These are phyloP conservation scores for Paraurostyla sp. DNA, from an alignment of 73 alveolate species.

Conservation along the genomic window DNA sequence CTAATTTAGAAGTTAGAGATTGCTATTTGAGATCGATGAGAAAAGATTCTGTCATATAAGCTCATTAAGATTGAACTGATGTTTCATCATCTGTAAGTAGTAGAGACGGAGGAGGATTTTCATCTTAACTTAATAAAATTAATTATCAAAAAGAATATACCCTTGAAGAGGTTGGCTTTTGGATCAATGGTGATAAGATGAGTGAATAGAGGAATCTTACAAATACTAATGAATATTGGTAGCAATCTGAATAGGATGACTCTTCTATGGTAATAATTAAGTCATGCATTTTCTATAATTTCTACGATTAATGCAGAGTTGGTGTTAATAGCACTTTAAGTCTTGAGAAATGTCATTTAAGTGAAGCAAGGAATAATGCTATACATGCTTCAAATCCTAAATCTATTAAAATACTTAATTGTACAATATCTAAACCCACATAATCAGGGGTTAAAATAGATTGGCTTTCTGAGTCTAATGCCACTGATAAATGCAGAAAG, in stretches of 20 bases:
- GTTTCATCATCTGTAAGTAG: not conserved
- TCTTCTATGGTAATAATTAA: not conserved
- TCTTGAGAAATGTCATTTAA: constrained; percentile 38
- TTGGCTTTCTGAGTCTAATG: constrained; percentile 7
- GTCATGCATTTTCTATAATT: constrained; percentile 48
- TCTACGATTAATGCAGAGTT: not conserved
- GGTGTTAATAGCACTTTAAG: constrained; percentile 13
- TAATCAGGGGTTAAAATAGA: not conserved
- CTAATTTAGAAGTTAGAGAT: constrained; percentile 71
- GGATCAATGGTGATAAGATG: constrained; percentile 67
- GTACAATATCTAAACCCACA: not conserved
- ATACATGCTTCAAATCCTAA: constrained; percentile 28
- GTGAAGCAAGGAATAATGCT: constrained; percentile 12
- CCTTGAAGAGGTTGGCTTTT: constrained; percentile 66
- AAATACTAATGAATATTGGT: too few species aligned
- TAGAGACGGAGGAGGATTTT: not conserved
- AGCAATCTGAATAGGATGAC: not conserved
- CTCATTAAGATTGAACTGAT: constrained; percentile 1
- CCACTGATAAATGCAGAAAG: not conserved
- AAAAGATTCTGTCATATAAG: not conserved
- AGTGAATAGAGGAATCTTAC: too few species aligned
- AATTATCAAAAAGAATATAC: not conserved
- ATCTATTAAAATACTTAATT: not conserved
- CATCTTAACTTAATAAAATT: not conserved
- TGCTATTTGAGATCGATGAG: constrained; percentile 72